Evolutionary conservation across 495 filamentous ascomycete species (phyloP), one percentile per base, ranked within the genome.

Genomic region (Talaromyces ruber): DNA sequence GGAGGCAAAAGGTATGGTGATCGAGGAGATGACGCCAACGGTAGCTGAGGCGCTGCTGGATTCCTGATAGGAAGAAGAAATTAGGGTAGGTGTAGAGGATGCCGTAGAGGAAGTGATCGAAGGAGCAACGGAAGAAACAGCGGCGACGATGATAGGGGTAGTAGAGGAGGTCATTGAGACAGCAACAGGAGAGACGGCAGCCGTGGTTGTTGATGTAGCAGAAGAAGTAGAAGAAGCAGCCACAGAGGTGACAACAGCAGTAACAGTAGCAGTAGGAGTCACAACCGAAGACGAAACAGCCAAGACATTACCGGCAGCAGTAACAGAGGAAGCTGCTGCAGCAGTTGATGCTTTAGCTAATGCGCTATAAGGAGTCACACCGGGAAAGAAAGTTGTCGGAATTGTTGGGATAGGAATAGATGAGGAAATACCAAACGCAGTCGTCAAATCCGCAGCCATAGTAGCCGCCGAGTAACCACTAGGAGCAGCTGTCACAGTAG

Each of bases 391-490:
- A 6, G 4, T 21, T 3, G 11, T 21, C 24, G 28, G 16, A 14
- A 57, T 57, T 4, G 54, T 57, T 16, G 54, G 54, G 4, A 57
- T 57, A 25, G 54, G 54, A 57, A 57, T 34, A 14, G 14, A 21
- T 9, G 16, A n/a, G 1, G 25, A 11, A 4, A 25, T 55, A n/a
- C 54, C 54, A 11, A 34, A 34, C 5, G 24, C 22, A 16, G 22
- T n/a, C 9, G 70, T 59, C 62, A 83, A 62, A 54, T 84, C 74
- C 22, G 66, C 70, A 16, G 73, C 66, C 82, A 85, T 84, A 6
- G 65, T 80, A 7, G 82, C 58, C 6, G 79, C 81, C 3, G 71
- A 70, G 65, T 82, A 84, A 3, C 77, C 81, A 4, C 73, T 64
- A 0, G 77, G 79, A 1, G 76, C 72, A 6, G 67, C 59, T 4